phyloP scores from a whole-genome alignment of 192 early-diverging fungal genomes.

The Backusella circina region DNA sequence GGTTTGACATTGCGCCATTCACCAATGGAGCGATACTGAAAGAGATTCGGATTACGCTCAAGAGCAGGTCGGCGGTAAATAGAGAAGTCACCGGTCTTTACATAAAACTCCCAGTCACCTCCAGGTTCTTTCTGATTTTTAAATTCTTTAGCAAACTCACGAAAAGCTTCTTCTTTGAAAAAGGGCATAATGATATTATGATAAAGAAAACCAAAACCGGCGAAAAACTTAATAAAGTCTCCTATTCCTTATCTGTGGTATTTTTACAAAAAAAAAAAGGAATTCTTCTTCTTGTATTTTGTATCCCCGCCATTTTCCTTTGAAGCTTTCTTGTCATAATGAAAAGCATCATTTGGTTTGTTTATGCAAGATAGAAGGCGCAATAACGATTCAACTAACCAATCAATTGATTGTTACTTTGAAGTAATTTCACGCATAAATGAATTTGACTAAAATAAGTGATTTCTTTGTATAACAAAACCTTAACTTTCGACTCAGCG shows the following conservation, averaged over 20 bases:
- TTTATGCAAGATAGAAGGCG: not conserved
- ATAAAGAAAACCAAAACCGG: not conserved
- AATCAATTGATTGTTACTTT: not conserved
- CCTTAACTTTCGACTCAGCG: not conserved
- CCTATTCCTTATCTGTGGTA: not conserved
- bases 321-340: not conserved
- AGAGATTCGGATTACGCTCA: conserved; percentile 35
- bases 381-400: not conserved
- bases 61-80: conserved; percentile 35
- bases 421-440: not conserved
- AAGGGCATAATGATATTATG: not conserved
- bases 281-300: not conserved
- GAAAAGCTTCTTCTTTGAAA: conserved; percentile 1
- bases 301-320: not conserved
- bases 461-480: not conserved
- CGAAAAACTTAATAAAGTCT: not conserved
- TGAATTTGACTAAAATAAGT: not conserved
- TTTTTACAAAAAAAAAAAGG: not conserved
- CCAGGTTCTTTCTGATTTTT: conserved; percentile 18
- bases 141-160: conserved; percentile 21
- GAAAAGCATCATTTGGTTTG: not conserved
- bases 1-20: conserved; percentile 40
- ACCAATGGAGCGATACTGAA: conserved; percentile 48
- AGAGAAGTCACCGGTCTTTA: conserved; percentile 37
- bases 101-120: conserved; percentile 34